Conservation (phyloP, 352 stramenopile species). For the Peronosclerospora sorghi region DNA sequence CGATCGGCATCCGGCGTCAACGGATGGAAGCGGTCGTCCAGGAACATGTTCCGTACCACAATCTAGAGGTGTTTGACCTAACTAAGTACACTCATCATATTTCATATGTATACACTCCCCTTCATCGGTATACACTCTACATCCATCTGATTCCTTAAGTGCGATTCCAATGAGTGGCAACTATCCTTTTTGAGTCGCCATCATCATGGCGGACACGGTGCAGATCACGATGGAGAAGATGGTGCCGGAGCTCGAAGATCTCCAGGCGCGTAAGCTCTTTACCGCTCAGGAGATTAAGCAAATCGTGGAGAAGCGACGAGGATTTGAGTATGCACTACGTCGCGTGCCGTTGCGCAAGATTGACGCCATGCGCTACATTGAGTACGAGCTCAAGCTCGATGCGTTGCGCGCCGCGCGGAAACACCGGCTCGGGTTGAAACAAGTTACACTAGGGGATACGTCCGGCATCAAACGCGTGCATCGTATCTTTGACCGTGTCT, state of each 20-base stretch:
- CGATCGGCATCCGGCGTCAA: constrained; percentile 55
- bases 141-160: no score
- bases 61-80: not conserved
- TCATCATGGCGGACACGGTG: constrained; percentile 90
- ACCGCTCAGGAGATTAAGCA: constrained; percentile 80
- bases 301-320: constrained; percentile 81
- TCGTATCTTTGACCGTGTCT: constrained; percentile 77
- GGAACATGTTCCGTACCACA: constrained; percentile 45
- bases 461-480: constrained; percentile 63
- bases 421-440: constrained; percentile 49
- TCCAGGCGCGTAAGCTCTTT: constrained; percentile 83
- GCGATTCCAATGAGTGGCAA: no score
- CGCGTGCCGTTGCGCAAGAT: constrained; percentile 83
- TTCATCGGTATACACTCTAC: no score
- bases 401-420: constrained; percentile 80
- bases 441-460: constrained; percentile 64
- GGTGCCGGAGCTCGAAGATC: constrained; percentile 89
- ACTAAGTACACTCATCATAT: constrained; percentile 17
- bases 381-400: constrained; percentile 90
- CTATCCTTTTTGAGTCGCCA: no score
- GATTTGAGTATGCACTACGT: constrained; percentile 90
- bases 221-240: constrained; percentile 91
- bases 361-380: constrained; percentile 88
- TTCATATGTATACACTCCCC: no score
- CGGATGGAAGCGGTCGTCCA: constrained; percentile 73